Base-by-base conservation (phyloP, 768 basidiomycete genomes). In the Psilocybe cyanescens region DNA sequence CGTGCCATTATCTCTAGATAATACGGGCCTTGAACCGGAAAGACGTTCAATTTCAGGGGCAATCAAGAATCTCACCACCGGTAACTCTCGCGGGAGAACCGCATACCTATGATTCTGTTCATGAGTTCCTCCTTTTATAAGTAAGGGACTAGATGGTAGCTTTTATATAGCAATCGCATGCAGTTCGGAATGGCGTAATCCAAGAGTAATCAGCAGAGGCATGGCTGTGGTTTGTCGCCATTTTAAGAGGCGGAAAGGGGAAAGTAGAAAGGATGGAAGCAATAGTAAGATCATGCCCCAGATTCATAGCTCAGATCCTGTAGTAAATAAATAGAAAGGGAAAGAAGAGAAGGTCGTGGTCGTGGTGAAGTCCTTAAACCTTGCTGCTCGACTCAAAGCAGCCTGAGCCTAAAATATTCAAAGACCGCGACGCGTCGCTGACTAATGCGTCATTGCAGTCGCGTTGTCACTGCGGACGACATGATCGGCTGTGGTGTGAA, bases 381-480 rank as follows among this genome's bases (percentile, higher is more conserved):
- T 24, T 24, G 24, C 24, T 24, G 24, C 24, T 24, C 24, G 24
- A 24, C 24, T 24, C 24, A 24, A 24, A 24, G 24, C 14, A 14
- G n/a, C 14, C 41, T 44, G 41, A 44, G n/a, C 14, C 14, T 44
- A 12, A 44, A 51, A 51, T 12, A 51, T 30, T 31, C 19, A 51
- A 51, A 29, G 49, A 12, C 14, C 28, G 29, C 11, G n/a, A 29
- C 48, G 33, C 35, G 53, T 39, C 19, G 53, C 53, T 54, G 53
- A 54, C 53, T 37, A 54, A 54, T 54, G 30, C 30, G 11, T 51
- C 8, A 29, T 30, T 9, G 49, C 14, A 16, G 14, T 14, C 51
- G 51, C 30, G 51, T 35, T 53, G 51, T 35, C 51, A 53, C 51
- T 19, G 33, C 47, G 47, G 39, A 58, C 41, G 47, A 37, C 49